phyloP scores from a whole-genome alignment of 2,329 filamentous ascomycete species.

The Monosporascus sp. region DNA sequence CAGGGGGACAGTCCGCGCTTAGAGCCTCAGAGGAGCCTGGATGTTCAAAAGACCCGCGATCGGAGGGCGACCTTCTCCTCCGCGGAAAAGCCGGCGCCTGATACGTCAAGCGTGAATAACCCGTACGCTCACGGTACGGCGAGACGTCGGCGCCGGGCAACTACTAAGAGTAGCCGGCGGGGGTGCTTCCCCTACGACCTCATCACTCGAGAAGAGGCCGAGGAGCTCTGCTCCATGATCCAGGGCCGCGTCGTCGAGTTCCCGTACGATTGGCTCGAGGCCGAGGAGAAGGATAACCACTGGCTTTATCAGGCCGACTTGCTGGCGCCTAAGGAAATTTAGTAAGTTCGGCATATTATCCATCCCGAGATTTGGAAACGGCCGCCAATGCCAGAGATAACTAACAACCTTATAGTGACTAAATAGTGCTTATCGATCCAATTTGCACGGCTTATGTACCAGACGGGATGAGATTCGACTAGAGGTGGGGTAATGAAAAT shows the following conservation, averaged over 20 bases:
- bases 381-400: neutral
- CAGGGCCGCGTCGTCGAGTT: constrained; percentile 89
- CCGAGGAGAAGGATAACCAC: constrained; percentile 87
- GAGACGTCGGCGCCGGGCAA: constrained; percentile 60
- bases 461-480: too few species aligned
- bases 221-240: constrained; percentile 72
- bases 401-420: constrained; percentile 19
- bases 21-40: constrained; percentile 14
- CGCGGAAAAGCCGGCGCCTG: constrained; percentile 39
- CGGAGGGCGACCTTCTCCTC: constrained; percentile 53
- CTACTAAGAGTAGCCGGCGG: constrained; percentile 62
- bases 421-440: constrained; percentile 5
- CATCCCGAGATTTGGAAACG: too few species aligned
- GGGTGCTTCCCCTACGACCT: constrained; percentile 67
- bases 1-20: constrained; percentile 17
- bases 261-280: constrained; percentile 91
- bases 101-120: constrained; percentile 26
- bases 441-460: neutral
- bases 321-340: constrained; percentile 93
- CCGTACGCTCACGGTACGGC: constrained; percentile 38
- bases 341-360: constrained; percentile 53
- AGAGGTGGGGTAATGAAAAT: too few species aligned
- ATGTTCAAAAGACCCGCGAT: constrained; percentile 34
- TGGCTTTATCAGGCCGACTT: constrained; percentile 97
- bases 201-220: constrained; percentile 68